These are phyloP conservation scores for Fusarium nisikadoi DNA, from an alignment of 2,329 filamentous ascomycete genomes.

Conservation along the genomic window DNA sequence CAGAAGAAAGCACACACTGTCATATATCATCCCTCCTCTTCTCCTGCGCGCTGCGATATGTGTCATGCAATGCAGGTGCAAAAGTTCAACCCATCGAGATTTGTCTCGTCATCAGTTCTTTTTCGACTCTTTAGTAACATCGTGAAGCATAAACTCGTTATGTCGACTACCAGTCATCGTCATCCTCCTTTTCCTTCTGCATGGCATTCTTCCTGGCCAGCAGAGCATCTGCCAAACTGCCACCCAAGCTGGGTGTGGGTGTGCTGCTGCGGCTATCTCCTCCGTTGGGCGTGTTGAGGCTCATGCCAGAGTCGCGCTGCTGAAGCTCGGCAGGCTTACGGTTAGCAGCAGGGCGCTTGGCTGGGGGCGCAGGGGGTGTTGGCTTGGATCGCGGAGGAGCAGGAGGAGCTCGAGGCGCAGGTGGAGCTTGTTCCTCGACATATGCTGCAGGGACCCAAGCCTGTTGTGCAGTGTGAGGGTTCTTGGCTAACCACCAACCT, in stretches of 20 bases:
- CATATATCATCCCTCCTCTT: slow-evolving; percentile 22
- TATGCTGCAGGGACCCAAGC: slow-evolving; percentile 97
- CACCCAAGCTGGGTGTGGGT: slow-evolving; percentile 76
- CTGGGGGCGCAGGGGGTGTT: slow-evolving; percentile 79
- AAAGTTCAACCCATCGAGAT: slow-evolving; percentile 22
- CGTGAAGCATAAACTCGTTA: slow-evolving; percentile 41
- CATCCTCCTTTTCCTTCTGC: slow-evolving; percentile 74
- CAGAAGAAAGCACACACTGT: slow-evolving; percentile 23
- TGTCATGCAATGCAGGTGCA: slow-evolving; percentile 14
- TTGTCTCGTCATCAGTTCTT: slow-evolving; percentile 27
- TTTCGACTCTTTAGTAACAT: slow-evolving; percentile 29
- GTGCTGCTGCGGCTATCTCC: slow-evolving; percentile 75
- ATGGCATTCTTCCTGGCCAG: slow-evolving; percentile 80
- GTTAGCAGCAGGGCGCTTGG: slow-evolving; percentile 78
- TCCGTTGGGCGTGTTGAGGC: slow-evolving; percentile 66
- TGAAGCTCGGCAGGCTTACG: slow-evolving; percentile 77
- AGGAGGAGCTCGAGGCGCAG: slow-evolving; percentile 71
- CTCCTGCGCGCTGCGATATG: slow-evolving; percentile 26
- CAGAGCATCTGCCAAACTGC: slow-evolving; percentile 82
- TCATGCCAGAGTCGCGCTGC: slow-evolving; percentile 78
- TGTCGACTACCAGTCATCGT: slow-evolving; percentile 72
- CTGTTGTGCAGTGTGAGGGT: slow-evolving; percentile 65
- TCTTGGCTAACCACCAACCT: slow-evolving; percentile 98
- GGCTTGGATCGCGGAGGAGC: slow-evolving; percentile 74
- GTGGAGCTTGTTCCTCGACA: slow-evolving; percentile 81